A percentile compares a stretch with the other conserved stretches of the same genome.
Evolutionary conservation across 2,329 filamentous ascomycete species (phyloP).

Genomic region (Neofusicoccum cordaticola): DNA sequence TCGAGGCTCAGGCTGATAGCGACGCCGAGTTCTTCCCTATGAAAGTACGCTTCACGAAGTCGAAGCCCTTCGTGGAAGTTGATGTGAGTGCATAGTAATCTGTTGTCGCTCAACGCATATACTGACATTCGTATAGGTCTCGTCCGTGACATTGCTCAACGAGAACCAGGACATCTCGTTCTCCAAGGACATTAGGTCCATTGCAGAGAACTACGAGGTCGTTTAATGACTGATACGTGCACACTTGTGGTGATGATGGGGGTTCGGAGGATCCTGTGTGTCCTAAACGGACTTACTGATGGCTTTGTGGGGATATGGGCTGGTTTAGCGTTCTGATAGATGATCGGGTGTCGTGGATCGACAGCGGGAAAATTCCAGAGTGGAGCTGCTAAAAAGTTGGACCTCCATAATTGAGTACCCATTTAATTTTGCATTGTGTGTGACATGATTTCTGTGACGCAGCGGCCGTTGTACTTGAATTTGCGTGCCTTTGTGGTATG

Average conservation of each 20-base stretch:
- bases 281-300: neutral
- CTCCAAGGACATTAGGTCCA: conserved; percentile 75
- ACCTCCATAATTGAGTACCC: neutral
- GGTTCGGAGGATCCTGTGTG: neutral
- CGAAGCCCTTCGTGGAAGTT: conserved; percentile 82
- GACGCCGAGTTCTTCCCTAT: conserved; percentile 99
- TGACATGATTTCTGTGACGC: neutral
- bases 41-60: conserved; percentile 84
- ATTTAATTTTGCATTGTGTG: neutral
- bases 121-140: conserved; percentile 51
- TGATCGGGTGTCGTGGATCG: conserved; percentile 9
- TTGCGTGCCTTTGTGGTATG: neutral
- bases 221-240: conserved; percentile 51
- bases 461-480: neutral
- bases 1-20: conserved; percentile 82
- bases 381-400: conserved; percentile 4
- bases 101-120: neutral
- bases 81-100: conserved; percentile 64
- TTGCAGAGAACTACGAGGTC: conserved; percentile 73
- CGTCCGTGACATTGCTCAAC: conserved; percentile 67
- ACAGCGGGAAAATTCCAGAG: neutral
- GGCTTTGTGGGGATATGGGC: neutral
- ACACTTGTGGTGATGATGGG: conserved; percentile 18
- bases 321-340: conserved; percentile 3
- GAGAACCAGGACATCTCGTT: conserved; percentile 77